Percentiles rank a stretch among this genome's conserved stretches.
Conservation (phyloP, 371 early-diverging fungal species). For the Coemansia sp. region DNA sequence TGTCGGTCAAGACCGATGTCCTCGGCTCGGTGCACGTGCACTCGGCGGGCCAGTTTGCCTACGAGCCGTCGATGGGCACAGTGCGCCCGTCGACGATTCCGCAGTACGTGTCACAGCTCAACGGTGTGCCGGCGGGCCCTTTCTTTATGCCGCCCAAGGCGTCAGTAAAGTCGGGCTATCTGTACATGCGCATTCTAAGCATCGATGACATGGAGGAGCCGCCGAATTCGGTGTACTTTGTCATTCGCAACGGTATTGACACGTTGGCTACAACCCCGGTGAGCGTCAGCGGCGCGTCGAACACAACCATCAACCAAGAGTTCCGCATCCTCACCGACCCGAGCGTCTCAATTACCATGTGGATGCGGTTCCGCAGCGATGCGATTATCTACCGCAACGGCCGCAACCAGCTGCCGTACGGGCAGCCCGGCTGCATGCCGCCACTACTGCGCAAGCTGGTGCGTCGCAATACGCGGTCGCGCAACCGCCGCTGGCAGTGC, state of each 20-base stretch:
- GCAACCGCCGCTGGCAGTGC: constrained; percentile 31
- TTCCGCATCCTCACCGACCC: constrained; percentile 52
- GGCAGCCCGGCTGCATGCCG: constrained; percentile 33
- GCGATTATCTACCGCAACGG: constrained; percentile 34
- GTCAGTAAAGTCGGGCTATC: constrained; percentile 34
- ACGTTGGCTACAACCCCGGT: constrained; percentile 46
- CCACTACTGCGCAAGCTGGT: constrained; percentile 41
- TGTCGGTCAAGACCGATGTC: constrained; percentile 27
- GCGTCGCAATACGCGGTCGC: constrained; percentile 46
- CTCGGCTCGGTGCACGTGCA: constrained; percentile 21
- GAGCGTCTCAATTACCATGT: constrained; percentile 48
- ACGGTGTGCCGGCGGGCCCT: constrained; percentile 47
- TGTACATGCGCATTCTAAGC: constrained; percentile 52
- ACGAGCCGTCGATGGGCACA: constrained; percentile 23
- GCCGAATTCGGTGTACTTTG: constrained; percentile 47
- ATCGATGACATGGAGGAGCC: constrained; percentile 48
- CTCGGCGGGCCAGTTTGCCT: constrained; percentile 29
- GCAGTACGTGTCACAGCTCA: constrained; percentile 45
- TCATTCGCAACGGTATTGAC: constrained; percentile 53
- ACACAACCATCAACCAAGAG: constrained; percentile 50
- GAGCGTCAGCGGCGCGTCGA: constrained; percentile 15
- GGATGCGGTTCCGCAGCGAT: constrained; percentile 51
- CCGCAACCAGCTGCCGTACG: background rate
- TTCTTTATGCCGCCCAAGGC: constrained; percentile 51
- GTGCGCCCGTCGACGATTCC: constrained; percentile 42